Conservation (phyloP, 2,329 filamentous ascomycete species). For the Stagonosporopsis tanaceti region DNA sequence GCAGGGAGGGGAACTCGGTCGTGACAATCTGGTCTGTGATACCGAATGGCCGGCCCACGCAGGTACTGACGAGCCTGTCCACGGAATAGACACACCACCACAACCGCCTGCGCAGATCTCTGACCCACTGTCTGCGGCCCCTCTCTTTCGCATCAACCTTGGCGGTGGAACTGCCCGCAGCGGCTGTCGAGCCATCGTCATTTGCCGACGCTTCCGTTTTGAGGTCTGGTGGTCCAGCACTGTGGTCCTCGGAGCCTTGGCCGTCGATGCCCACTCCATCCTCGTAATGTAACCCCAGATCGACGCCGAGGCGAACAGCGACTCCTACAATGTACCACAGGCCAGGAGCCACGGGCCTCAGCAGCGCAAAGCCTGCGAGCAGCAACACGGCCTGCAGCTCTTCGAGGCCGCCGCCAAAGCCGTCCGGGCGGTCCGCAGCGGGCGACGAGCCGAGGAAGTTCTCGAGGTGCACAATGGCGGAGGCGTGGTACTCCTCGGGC, state of each 20-base stretch:
- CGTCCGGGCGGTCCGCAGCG: constrained; percentile 62
- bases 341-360: constrained; percentile 90
- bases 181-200: constrained; percentile 18
- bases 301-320: constrained; percentile 86
- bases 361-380: constrained; percentile 87
- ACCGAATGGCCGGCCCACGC: constrained; percentile 87
- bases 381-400: constrained; percentile 93
- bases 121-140: constrained; percentile 79
- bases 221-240: constrained; percentile 16
- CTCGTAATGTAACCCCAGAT: constrained; percentile 91
- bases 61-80: constrained; percentile 92
- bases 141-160: constrained; percentile 64
- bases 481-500: constrained; percentile 95
- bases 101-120: constrained; percentile 83
- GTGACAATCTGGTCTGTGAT: constrained; percentile 97
- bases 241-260: constrained; percentile 43
- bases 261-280: constrained; percentile 75
- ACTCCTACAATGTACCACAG: constrained; percentile 98
- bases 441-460: constrained; percentile 76
- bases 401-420: constrained; percentile 87
- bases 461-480: constrained; percentile 90
- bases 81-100: constrained; percentile 99
- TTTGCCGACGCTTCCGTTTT: constrained; percentile 45
- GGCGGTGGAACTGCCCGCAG: constrained; percentile 26
- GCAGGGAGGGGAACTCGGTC: constrained; percentile 87